Conservation (phyloP, 257 asterid species). For the Knoxia roxburghii region DNA sequence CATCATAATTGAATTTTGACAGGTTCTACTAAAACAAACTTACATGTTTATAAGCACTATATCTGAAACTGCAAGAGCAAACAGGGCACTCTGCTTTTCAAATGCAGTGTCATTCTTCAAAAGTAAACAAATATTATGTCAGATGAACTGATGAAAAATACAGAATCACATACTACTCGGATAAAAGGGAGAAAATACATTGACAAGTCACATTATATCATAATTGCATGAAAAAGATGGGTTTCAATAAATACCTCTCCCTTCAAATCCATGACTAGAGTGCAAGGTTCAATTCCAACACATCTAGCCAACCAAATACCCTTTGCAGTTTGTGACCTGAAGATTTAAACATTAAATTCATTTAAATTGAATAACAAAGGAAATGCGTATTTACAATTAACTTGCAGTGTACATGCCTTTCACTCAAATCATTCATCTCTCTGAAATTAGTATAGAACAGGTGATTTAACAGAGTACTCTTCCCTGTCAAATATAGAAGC, state of each 20-base stretch:
- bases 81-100: slow-evolving; percentile 94
- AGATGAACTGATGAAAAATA: background rate
- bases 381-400: slow-evolving; percentile 8
- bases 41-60: slow-evolving; percentile 96
- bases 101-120: slow-evolving; percentile 93
- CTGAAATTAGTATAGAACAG: slow-evolving; percentile 70
- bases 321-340: slow-evolving; percentile 90
- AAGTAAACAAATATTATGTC: slow-evolving; percentile 9
- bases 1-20: background rate
- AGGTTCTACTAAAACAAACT: slow-evolving; percentile 22
- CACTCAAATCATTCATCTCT: slow-evolving; percentile 92
- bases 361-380: slow-evolving; percentile 8
- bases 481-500: slow-evolving; percentile 50
- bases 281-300: slow-evolving; percentile 86
- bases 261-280: slow-evolving; percentile 95
- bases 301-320: slow-evolving; percentile 61
- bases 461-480: slow-evolving; percentile 84
- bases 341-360: slow-evolving; percentile 18
- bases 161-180: background rate
- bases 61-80: slow-evolving; percentile 98
- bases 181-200: too few species aligned
- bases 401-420: slow-evolving; percentile 51
- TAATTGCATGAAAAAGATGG: slow-evolving; percentile 11
- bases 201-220: background rate
- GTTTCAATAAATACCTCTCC: slow-evolving; percentile 65